phyloP scores from a whole-genome alignment of 2,329 filamentous ascomycete genomes.

The Trichoderma sp. region DNA sequence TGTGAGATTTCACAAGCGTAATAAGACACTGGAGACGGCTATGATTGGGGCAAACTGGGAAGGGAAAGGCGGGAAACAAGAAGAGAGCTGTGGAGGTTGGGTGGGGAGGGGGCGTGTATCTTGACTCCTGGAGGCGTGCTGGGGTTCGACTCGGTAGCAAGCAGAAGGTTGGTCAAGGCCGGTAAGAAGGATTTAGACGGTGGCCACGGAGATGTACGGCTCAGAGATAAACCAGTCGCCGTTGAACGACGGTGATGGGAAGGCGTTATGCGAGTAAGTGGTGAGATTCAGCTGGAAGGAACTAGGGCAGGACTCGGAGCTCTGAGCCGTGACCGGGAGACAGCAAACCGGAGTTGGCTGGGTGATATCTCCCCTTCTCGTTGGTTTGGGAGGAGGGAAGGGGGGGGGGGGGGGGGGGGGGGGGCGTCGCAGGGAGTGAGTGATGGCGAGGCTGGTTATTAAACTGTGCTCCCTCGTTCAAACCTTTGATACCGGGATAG shows the following conservation, averaged over 20 bases:
- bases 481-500: neutral
- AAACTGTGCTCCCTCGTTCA: neutral
- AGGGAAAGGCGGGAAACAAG: slow-evolving; percentile 21
- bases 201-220: neutral
- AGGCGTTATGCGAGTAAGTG: slow-evolving; percentile 1
- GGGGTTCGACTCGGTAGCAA: slow-evolving; percentile 23
- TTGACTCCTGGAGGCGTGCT: slow-evolving; percentile 25
- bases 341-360: neutral
- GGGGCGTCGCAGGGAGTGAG: neutral
- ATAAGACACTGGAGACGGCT: slow-evolving; percentile 28
- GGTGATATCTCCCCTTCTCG: slow-evolving; percentile 7
- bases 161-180: neutral
- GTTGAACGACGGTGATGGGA: neutral
- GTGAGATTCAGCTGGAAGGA: slow-evolving; percentile 9
- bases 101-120: slow-evolving; percentile 23
- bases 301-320: neutral
- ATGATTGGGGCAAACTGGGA: slow-evolving; percentile 23
- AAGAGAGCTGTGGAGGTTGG: slow-evolving; percentile 20
- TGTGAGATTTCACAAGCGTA: slow-evolving; percentile 27
- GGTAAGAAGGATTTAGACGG: neutral
- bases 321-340: slow-evolving; percentile 8
- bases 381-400: neutral
- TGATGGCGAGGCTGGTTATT: neutral
- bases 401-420: neutral
- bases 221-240: neutral